A percentile compares a stretch with the other conserved stretches of the same genome.
Conservation (phyloP, 148 eudicot genomes). For the Tetragonia tetragonoides region DNA sequence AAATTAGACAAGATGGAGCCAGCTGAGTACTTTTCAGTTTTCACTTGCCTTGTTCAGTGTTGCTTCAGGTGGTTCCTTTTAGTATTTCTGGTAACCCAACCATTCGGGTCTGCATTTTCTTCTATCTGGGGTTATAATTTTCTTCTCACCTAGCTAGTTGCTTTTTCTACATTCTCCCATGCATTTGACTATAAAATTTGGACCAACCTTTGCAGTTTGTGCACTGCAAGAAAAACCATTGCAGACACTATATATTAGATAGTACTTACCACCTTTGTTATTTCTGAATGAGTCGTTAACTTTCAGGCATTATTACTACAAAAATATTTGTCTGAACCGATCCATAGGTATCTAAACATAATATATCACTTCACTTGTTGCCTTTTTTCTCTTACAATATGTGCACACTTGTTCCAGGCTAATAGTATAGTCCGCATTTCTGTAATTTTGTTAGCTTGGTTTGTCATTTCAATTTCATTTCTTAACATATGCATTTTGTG, state of each 20-base stretch:
- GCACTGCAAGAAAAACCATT: not conserved
- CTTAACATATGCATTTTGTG: constrained; percentile 4
- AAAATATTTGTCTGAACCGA: not conserved
- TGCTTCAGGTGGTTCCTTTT: not conserved
- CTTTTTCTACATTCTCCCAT: not conserved
- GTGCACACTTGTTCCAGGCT: not conserved
- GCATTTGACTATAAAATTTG: not conserved
- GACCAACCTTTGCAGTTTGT: not conserved
- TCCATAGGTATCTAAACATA: not conserved
- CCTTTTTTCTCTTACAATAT: not conserved
- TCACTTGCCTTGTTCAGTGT: not conserved
- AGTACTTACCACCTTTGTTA: not conserved
- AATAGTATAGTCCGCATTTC: not conserved
- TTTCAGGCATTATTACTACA: not conserved
- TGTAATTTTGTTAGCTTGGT: not conserved
- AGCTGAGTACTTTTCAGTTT: not conserved
- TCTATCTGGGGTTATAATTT: not conserved
- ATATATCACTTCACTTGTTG: not conserved
- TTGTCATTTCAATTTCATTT: constrained; percentile 8
- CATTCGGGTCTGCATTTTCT: not conserved
- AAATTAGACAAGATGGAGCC: not conserved
- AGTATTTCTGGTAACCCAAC: not conserved
- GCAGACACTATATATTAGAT: not conserved
- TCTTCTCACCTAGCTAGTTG: not conserved
- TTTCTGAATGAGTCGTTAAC: not conserved